Evolutionary conservation across 495 filamentous ascomycete genomes (phyloP).

Genomic region (Acidiella bohemica): DNA sequence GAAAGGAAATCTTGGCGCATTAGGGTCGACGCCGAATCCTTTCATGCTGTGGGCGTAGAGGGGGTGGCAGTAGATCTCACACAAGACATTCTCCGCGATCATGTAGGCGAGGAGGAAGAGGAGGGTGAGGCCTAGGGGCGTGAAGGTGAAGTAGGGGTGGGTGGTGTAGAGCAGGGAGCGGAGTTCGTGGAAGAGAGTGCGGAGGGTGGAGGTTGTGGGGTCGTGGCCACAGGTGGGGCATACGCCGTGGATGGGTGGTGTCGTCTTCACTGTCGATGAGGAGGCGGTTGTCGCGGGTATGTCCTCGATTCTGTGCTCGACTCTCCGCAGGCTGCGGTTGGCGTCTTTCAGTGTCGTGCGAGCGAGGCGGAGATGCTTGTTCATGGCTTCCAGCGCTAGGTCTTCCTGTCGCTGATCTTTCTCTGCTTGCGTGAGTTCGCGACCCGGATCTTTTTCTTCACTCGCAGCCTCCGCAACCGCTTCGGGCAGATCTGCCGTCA

Average conservation of each 20-base stretch:
- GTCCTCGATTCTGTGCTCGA: slow-evolving; percentile 24
- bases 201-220: slow-evolving; percentile 1
- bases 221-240: not conserved
- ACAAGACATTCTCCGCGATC: slow-evolving; percentile 12
- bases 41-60: slow-evolving; percentile 10
- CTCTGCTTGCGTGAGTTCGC: slow-evolving; percentile 21
- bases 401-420: slow-evolving; percentile 26
- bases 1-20: slow-evolving; percentile 16
- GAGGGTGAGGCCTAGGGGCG: slow-evolving; percentile 9
- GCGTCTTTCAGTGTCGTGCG: slow-evolving; percentile 29
- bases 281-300: slow-evolving; percentile 5
- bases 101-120: slow-evolving; percentile 5
- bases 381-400: slow-evolving; percentile 26
- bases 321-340: slow-evolving; percentile 24
- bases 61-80: slow-evolving; percentile 15
- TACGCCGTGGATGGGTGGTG: not conserved
- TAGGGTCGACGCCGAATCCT: slow-evolving; percentile 14
- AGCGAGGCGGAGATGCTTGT: slow-evolving; percentile 23
- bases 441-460: not conserved
- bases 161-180: slow-evolving; percentile 11
- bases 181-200: slow-evolving; percentile 10
- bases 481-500: not conserved
- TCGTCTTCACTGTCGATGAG: not conserved
- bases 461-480: slow-evolving; percentile 1
- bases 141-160: slow-evolving; percentile 6